Evolutionary conservation across 179 eudicot genomes (phyloP).

Genomic region (Amaranthus tricolor): DNA sequence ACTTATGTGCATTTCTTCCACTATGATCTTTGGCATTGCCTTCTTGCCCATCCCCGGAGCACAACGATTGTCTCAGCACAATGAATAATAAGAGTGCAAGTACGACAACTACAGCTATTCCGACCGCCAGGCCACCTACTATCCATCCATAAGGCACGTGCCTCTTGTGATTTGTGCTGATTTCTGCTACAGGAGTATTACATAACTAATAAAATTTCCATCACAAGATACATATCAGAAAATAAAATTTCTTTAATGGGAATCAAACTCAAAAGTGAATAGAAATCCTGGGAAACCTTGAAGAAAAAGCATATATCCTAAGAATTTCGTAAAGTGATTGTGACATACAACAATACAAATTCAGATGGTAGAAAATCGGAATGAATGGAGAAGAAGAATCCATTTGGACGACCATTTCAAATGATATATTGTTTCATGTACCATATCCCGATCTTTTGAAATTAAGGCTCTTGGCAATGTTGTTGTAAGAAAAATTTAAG

Average conservation of each 20-base stretch:
- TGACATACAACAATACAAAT: too few relatives aligned
- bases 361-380: too few relatives aligned
- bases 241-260: neutral
- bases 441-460: too few relatives aligned
- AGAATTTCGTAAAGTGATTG: too few relatives aligned
- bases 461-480: too few relatives aligned
- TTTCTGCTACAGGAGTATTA: slow-evolving; percentile 38
- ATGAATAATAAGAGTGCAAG: slow-evolving; percentile 48
- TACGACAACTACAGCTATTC: slow-evolving; percentile 52
- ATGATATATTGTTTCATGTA: too few relatives aligned
- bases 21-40: slow-evolving; percentile 50
- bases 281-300: neutral
- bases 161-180: slow-evolving; percentile 36
- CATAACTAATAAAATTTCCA: slow-evolving; percentile 5
- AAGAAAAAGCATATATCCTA: neutral
- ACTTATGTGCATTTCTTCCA: slow-evolving; percentile 55
- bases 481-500: too few relatives aligned
- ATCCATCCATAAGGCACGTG: slow-evolving; percentile 80
- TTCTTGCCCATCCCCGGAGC: slow-evolving; percentile 35
- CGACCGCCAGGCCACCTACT: slow-evolving; percentile 61
- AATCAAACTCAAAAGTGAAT: neutral
- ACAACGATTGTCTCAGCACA: slow-evolving; percentile 50
- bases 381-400: too few relatives aligned
- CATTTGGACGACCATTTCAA: too few relatives aligned
- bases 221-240: neutral